These are phyloP conservation scores for Nothomitra cinnamomea DNA, from an alignment of 2,329 filamentous ascomycete species.

Conservation along the genomic window DNA sequence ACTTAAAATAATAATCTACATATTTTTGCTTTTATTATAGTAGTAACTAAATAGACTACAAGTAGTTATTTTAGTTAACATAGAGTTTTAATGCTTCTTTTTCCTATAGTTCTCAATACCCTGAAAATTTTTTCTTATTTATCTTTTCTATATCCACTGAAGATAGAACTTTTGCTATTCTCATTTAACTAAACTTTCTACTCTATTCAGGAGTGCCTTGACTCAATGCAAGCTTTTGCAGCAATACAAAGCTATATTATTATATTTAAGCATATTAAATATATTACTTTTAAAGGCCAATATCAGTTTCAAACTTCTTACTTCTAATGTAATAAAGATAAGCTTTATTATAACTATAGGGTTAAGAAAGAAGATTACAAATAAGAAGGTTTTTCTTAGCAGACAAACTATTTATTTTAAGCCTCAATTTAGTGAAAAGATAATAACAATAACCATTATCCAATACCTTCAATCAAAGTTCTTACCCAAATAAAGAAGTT, in stretches of 20 bases:
- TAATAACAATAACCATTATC: background rate
- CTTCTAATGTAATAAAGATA: no score
- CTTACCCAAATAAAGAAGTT: background rate
- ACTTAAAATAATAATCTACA: no score
- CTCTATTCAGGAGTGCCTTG: background rate
- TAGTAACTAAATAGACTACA: no score
- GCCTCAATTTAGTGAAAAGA: background rate
- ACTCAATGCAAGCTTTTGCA: background rate
- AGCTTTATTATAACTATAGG: background rate
- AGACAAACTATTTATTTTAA: background rate
- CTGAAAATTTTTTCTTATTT: background rate
- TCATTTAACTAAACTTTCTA: background rate
- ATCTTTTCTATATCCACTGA: background rate
- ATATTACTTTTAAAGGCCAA: background rate
- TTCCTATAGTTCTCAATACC: background rate
- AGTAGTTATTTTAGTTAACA: no score
- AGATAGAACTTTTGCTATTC: background rate
- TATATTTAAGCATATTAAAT: background rate
- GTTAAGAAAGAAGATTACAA: background rate
- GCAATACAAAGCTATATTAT: background rate
- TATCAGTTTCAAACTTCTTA: background rate
- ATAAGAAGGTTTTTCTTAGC: background rate
- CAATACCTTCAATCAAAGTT: background rate
- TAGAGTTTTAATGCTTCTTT: no score
- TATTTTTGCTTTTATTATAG: no score